Evolutionary conservation across 331 rosid species (phyloP).

Genomic region (Phaseolus coccineus): DNA sequence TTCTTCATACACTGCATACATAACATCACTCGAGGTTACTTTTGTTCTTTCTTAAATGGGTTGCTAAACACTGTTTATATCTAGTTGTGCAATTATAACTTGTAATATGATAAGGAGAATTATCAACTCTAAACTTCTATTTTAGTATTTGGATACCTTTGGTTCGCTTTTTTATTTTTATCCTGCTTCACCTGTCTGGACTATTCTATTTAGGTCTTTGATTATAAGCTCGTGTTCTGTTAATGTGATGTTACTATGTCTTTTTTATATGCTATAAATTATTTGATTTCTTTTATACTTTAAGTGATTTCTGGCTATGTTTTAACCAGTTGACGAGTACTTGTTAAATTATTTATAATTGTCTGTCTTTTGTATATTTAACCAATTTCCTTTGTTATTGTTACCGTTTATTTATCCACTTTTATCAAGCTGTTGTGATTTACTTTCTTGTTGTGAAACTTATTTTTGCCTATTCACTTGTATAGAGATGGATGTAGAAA

Average conservation of each 20-base stretch:
- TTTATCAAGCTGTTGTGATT: background rate
- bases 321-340: background rate
- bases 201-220: background rate
- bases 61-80: background rate
- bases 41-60: background rate
- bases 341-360: background rate
- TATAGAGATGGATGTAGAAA: conserved; percentile 71
- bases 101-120: background rate
- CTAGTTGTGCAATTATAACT: background rate
- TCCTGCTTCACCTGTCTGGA: background rate
- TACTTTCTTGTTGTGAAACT: background rate
- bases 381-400: background rate
- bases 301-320: background rate
- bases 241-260: background rate
- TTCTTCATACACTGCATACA: conserved; percentile 3
- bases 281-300: conserved; percentile 10
- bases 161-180: background rate
- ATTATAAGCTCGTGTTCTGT: background rate
- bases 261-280: background rate
- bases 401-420: background rate
- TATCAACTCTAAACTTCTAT: background rate
- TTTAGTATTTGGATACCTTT: background rate
- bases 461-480: background rate
- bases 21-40: background rate
- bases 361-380: background rate